A percentile compares a stretch with the other conserved stretches of the same genome.
Evolutionary conservation across 2,329 filamentous ascomycete genomes (phyloP).

Genomic region (Pseudocercospora crystallina): DNA sequence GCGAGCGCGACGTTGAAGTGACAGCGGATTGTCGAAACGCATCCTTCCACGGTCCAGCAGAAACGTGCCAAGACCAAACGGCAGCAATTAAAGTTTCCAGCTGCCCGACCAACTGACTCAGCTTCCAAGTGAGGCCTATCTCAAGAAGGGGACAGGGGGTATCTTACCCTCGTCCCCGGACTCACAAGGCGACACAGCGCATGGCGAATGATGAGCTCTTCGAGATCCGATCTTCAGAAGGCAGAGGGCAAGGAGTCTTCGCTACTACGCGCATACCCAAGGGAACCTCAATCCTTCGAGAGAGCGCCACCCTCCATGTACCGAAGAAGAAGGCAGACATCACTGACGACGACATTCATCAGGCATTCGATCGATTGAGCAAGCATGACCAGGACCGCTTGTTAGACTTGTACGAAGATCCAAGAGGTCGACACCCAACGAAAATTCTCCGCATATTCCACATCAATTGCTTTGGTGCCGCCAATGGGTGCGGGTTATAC

Average conservation of each 20-base stretch:
- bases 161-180: too few relatives aligned
- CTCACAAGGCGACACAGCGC: too few relatives aligned
- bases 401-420: not conserved
- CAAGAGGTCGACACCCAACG: not conserved
- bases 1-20: too few relatives aligned
- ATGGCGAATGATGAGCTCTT: too few relatives aligned
- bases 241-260: slow-evolving; percentile 13
- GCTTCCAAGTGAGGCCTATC: too few relatives aligned
- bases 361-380: not conserved
- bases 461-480: not conserved
- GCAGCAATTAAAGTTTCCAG: too few relatives aligned
- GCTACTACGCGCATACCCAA: slow-evolving; percentile 6
- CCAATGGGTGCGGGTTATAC: not conserved
- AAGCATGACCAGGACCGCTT: not conserved
- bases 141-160: too few relatives aligned
- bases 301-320: not conserved
- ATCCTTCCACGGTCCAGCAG: too few relatives aligned
- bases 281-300: slow-evolving; percentile 10
- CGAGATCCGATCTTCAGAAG: not conserved
- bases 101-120: too few relatives aligned
- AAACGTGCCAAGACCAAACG: too few relatives aligned
- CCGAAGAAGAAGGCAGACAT: not conserved
- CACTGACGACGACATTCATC: not conserved
- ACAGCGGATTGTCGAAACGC: too few relatives aligned
- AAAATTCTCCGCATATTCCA: not conserved